Conservation (phyloP, 2,329 filamentous ascomycete species). For the Sporothrix globosa region DNA sequence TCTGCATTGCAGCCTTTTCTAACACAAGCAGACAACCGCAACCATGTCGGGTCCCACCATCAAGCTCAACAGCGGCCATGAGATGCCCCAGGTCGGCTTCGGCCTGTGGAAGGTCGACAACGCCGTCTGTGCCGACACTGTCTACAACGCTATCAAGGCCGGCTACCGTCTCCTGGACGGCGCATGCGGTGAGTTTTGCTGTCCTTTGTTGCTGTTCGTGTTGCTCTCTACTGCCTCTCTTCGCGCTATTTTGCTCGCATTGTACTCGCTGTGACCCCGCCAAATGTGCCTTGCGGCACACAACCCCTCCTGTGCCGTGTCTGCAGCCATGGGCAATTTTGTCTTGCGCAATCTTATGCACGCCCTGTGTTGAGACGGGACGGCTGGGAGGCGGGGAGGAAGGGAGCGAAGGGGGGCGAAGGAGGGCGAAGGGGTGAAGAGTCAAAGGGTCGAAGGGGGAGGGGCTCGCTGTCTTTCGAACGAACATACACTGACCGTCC, state of each 20-base stretch:
- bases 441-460: not conserved
- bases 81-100: constrained; percentile 77
- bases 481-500: not conserved
- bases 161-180: constrained; percentile 65
- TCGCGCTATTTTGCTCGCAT: not conserved
- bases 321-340: not conserved
- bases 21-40: constrained; percentile 4
- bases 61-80: constrained; percentile 66
- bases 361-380: constrained; percentile 21
- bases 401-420: too few relatives aligned
- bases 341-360: constrained; percentile 20
- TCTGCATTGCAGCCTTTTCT: not conserved
- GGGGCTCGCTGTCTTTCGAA: not conserved
- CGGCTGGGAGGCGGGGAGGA: constrained; percentile 10
- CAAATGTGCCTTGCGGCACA: not conserved
- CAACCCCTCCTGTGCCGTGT: constrained; percentile 29
- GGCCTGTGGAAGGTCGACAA: constrained; percentile 84
- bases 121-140: constrained; percentile 70
- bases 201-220: not conserved
- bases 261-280: constrained; percentile 23
- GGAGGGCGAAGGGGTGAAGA: not conserved
- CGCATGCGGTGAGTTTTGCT: constrained; percentile 56
- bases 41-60: constrained; percentile 42
- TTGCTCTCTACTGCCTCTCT: not conserved
- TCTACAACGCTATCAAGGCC: constrained; percentile 73